A percentile compares a stretch with the other conserved stretches of the same genome.
These are phyloP conservation scores for Lactarius psammicola DNA, from an alignment of 768 basidiomycete genomes.

Conservation along the genomic window DNA sequence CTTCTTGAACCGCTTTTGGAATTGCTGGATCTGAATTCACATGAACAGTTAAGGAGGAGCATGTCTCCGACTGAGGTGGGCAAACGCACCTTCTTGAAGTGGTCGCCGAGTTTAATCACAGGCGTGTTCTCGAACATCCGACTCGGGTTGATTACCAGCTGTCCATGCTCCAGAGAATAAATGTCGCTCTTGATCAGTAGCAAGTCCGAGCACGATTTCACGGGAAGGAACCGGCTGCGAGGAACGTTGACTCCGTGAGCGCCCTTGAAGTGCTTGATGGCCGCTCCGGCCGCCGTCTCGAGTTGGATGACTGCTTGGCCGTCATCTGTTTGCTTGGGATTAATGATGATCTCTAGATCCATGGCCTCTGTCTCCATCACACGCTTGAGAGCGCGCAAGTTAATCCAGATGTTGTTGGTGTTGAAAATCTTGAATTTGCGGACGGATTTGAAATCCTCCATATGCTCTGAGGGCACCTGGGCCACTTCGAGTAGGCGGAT, in stretches of 20 bases:
- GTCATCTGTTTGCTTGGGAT: slow-evolving; percentile 65
- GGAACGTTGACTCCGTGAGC: slow-evolving; percentile 74
- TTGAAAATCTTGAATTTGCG: slow-evolving; percentile 84
- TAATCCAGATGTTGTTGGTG: slow-evolving; percentile 65
- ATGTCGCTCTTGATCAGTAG: slow-evolving; percentile 67
- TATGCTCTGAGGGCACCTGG: slow-evolving; percentile 68
- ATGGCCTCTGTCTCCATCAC: slow-evolving; percentile 65
- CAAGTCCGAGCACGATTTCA: slow-evolving; percentile 61
- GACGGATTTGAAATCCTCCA: slow-evolving; percentile 72
- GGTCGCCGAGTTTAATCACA: slow-evolving; percentile 74
- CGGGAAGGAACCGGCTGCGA: slow-evolving; percentile 67
- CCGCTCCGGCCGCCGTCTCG: slow-evolving; percentile 74
- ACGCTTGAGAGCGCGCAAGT: slow-evolving; percentile 64
- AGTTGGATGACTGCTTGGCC: slow-evolving; percentile 74
- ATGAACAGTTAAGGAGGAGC: background rate
- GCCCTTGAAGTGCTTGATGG: slow-evolving; percentile 68
- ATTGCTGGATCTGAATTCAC: slow-evolving; percentile 47
- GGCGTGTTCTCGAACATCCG: slow-evolving; percentile 63
- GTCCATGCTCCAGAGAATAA: slow-evolving; percentile 68
- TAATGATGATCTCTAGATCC: slow-evolving; percentile 80
- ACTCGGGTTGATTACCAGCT: slow-evolving; percentile 57
- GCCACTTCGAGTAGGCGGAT: slow-evolving; percentile 74
- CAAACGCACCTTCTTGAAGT: slow-evolving; percentile 68
- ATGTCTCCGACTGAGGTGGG: background rate
- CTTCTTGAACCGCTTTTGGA: slow-evolving; percentile 75